A percentile compares a stretch with the other conserved stretches of the same genome.
Evolutionary conservation across 2,329 filamentous ascomycete genomes (phyloP).

Genomic region (Akanthomyces lecanii): DNA sequence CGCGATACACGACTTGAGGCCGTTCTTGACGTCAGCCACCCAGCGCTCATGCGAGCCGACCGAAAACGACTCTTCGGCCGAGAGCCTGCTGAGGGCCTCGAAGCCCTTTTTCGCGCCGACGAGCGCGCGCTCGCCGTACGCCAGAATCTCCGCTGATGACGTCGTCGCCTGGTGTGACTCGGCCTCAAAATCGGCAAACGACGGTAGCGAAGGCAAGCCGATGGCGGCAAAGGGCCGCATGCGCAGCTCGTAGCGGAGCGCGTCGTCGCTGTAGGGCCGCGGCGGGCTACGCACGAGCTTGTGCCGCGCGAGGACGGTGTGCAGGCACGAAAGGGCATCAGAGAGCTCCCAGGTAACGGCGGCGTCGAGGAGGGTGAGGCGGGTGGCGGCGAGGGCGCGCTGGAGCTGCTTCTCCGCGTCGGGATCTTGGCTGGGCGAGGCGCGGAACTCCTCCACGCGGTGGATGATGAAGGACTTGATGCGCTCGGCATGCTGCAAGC

Average conservation of each 20-base stretch:
- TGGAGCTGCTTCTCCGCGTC: conserved; percentile 41
- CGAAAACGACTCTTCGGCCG: conserved; percentile 49
- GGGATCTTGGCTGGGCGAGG: conserved; percentile 21
- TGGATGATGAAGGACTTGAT: conserved; percentile 62
- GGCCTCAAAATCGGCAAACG: conserved; percentile 55
- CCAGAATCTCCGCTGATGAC: conserved; percentile 38
- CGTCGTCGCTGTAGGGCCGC: conserved; percentile 63
- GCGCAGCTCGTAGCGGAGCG: conserved; percentile 72
- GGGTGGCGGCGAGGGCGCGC: conserved; percentile 51
- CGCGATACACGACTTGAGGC: conserved; percentile 66
- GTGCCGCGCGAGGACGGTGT: conserved; percentile 60
- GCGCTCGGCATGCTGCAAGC: conserved; percentile 65
- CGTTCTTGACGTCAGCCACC: conserved; percentile 54
- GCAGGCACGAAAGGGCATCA: conserved; percentile 56
- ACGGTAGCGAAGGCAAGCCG: conserved; percentile 62
- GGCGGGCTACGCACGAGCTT: conserved; percentile 46
- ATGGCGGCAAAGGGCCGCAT: conserved; percentile 79
- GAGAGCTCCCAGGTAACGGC: conserved; percentile 57
- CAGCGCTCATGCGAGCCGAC: conserved; percentile 58
- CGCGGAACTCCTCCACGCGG: conserved; percentile 29
- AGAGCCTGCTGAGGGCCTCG: conserved; percentile 52
- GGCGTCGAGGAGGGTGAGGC: conserved; percentile 60
- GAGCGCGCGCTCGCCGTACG: conserved; percentile 43
- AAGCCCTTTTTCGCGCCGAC: conserved; percentile 50
- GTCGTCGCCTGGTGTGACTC: conserved; percentile 39